Base-by-base conservation (phyloP, 331 rosid genomes). In the Quercus lobata region DNA sequence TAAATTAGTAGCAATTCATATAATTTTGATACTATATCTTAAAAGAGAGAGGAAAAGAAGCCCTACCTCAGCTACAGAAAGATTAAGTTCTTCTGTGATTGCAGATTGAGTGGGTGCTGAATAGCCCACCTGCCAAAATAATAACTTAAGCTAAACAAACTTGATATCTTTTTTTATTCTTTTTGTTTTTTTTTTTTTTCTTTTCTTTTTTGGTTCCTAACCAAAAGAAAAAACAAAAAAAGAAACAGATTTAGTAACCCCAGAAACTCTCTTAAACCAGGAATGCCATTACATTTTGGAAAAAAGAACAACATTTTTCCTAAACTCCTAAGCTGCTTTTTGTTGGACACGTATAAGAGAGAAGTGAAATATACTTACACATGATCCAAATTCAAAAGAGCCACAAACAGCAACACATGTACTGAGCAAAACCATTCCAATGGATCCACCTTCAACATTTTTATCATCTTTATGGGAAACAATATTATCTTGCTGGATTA, bases 331-430 rank as follows among this genome's bases (percentile, higher is more conserved):
- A 11, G 54, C 54, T 46, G 14, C 54, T 14, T 3, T 21, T 14
- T 5, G 3, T 60, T 73, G 29, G 1, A 76, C 34, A 5, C 46
- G 49, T 53, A 4, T 37, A 37, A 37, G 34, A 37, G 35, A 25
- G 60, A 17, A 41, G 6, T 41, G n/a, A 62, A 76, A 35, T 10
- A 25, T 74, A 83, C 97, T 84, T 79, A 94, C 95, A 84, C 97
- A 94, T 19, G 94, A 92, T 86, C 98, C 98, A 71, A 94, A 94
- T 35, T 91, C 88, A 41, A 91, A 92, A 24, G 98, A 94, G 58
- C 97, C 98, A 86, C 90, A 88, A 84, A 92, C 94, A 69, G 93
- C 90, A 82, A 92, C 94, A 57, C 80, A 81, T 10, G 98, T 94
- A 83, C 93, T 84, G 7, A 94, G 80, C 63, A 92, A 76, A 79